These are phyloP conservation scores for Tolypocladium inflatum DNA, from an alignment of 2,329 filamentous ascomycete species.

Conservation along the genomic window DNA sequence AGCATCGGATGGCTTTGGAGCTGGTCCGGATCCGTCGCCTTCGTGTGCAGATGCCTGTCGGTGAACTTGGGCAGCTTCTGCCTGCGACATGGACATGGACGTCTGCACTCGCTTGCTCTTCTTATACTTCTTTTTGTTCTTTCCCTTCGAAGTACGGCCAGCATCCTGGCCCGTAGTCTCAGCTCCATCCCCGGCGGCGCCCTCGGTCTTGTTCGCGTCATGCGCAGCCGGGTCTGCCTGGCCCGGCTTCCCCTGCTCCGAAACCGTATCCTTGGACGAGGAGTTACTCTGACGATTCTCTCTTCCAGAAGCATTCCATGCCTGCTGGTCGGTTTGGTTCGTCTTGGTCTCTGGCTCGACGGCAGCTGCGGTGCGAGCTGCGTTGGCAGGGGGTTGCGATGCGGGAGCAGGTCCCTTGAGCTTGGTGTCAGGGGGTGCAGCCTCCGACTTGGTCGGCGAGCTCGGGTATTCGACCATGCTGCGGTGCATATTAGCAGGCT, in stretches of 20 bases:
- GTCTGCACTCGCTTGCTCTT: conserved; percentile 6
- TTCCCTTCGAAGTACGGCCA: conserved; percentile 5
- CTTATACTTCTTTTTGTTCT: conserved; percentile 16
- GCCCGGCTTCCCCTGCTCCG: not conserved
- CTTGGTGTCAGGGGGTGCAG: not conserved
- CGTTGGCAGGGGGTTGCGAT: too few relatives aligned
- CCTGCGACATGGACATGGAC: conserved; percentile 2
- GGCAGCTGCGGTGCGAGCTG: not conserved
- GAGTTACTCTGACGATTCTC: not conserved
- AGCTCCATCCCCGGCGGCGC: not conserved
- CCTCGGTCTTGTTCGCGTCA: not conserved
- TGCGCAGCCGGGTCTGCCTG: not conserved
- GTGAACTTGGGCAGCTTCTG: not conserved
- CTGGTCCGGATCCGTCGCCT: not conserved
- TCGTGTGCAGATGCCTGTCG: not conserved
- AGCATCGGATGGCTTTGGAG: too few relatives aligned
- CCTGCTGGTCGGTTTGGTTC: not conserved
- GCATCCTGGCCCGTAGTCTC: not conserved
- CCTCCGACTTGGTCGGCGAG: not conserved
- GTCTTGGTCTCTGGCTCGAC: not conserved
- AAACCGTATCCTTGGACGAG: not conserved
- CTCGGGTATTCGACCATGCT: not conserved
- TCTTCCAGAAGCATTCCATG: not conserved
- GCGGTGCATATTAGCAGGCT: not conserved
- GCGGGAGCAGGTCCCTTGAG: not conserved